Evolutionary conservation across 345 rosid species (phyloP), one percentile per base, ranked within the genome.

Genomic region (Bruguiera sexangula): DNA sequence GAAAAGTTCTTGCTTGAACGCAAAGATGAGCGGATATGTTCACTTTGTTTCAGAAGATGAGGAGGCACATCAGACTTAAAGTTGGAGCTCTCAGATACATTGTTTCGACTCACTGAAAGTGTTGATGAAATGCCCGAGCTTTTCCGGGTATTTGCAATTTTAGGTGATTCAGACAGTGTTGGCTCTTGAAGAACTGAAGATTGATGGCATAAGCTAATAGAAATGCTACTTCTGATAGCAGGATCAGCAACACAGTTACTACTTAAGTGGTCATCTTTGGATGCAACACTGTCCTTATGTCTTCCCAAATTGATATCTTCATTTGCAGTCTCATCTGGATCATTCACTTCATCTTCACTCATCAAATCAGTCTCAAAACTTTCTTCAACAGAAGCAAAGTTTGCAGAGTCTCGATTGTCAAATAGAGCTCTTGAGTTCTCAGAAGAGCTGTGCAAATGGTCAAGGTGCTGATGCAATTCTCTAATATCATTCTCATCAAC

Each of bases 141-240:
- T 78, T 81, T 95, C 84, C 92, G 84, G 61, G 80, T 76, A 68
- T 82, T 83, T 83, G 83, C 85, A 69, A 95, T 82, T 84, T 85
- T 95, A 22, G 99, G 97, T 70, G 97, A 95, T 79, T 95, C 97
- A 1, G 96, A 89, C 69, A 87, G 69, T 39, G 84, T 81, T 62
- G 97, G 96, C 69, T 89, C 98, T 77, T 87, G 88, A 60, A 90
- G 87, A 68, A 81, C 72, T 30, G 82, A 64, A 62, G 98, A 87
- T 63, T 73, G 86, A 62, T 55, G 82, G 69, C 82, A 77, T 63
- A 86, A 65, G 78, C 76, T 81, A 67, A 92, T 78, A 65, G 95
- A 86, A 64, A 91, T 74, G 79, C 87, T 85, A 73, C 63, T 73
- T 76, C 84, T 78, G 46, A 68, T 68, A 24, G 83, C 67, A 74